Evolutionary conservation across 805 yeast species (phyloP), one percentile per base, ranked within the genome.

Genomic region (Schwanniomyces vanrijiae): DNA sequence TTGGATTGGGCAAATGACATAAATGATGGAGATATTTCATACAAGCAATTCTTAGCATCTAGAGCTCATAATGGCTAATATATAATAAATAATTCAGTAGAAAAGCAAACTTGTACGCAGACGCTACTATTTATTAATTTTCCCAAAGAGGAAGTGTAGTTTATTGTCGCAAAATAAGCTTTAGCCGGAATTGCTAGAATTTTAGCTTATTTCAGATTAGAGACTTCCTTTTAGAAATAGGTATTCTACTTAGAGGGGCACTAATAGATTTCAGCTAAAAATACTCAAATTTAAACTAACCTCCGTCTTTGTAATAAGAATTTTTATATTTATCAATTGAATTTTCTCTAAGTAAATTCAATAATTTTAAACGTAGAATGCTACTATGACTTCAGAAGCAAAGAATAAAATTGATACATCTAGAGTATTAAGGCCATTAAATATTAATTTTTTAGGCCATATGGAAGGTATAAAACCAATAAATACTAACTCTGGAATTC

Each of bases 1-100:
- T 65, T 75, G 24, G 75, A 75, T 14, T 90, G 89, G 89, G 77
- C 79, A 33, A 78, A 83, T 52, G 74, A 72, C 31, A 60, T 54
- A 4, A 68, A 76, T 40, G 81, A 78, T 56, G 78, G 71, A 18
- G 73, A 68, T 40, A 58, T 59, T 14, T 40, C 51, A 22, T 45
- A 42, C 22, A 21, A 37, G 42, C 43, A 29, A 22, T 46, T 48
- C 18, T 16, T 48, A 26, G 37, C 42, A 25, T 24, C 46, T 11
- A 44, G 48, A 48, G 33, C 33, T 18, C 13, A n/a, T 38, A 38
- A n/a, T 38, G 24, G n/a, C 20, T 38, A 22, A 38, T 38, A 38
- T 21, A 10, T 38, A 5, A 26, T 26, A 26, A 9, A 3, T 26
- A 26, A 26, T 31, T 14, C 7, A 31, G 20, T 16, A 31, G 9